phyloP scores from a whole-genome alignment of 1,284 basidiomycete species.

The Ganoderma meredithae region DNA sequence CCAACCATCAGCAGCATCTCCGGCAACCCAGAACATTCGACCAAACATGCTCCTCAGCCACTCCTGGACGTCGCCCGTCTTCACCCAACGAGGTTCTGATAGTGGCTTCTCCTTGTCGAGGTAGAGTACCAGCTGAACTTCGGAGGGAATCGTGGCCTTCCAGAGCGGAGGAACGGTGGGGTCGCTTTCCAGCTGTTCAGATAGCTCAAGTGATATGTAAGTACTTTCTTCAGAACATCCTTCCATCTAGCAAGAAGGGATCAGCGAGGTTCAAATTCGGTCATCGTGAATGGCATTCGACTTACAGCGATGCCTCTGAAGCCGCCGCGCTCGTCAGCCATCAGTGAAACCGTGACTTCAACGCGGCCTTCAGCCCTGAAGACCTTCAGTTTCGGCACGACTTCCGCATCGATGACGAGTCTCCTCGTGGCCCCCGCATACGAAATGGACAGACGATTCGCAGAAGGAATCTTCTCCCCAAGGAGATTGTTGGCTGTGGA shows the following conservation, averaged over 20 bases:
- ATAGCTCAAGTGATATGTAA: slow-evolving; percentile 65
- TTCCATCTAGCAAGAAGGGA: slow-evolving; percentile 63
- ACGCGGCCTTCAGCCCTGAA: slow-evolving; percentile 86
- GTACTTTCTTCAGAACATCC: slow-evolving; percentile 74
- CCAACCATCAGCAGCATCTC: slow-evolving; percentile 83
- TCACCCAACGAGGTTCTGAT: slow-evolving; percentile 96
- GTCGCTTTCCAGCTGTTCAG: slow-evolving; percentile 52
- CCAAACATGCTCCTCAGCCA: slow-evolving; percentile 92
- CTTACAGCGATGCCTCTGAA: slow-evolving; percentile 81
- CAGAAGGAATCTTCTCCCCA: slow-evolving; percentile 57
- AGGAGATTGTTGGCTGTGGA: slow-evolving; percentile 19
- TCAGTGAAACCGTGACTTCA: slow-evolving; percentile 77
- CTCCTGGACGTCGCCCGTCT: slow-evolving; percentile 91
- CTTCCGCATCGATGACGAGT: slow-evolving; percentile 88
- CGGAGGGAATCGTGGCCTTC: slow-evolving; percentile 57
- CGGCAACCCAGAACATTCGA: slow-evolving; percentile 80
- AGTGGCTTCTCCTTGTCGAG: slow-evolving; percentile 89
- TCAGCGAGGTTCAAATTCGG: slow-evolving; percentile 25
- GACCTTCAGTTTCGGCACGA: slow-evolving; percentile 84
- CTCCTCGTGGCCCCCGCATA: slow-evolving; percentile 90
- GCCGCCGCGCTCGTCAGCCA: slow-evolving; percentile 58
- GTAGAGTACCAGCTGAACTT: slow-evolving; percentile 66
- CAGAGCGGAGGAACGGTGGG: slow-evolving; percentile 73
- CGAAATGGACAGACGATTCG: slow-evolving; percentile 90
- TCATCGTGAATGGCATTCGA: slow-evolving; percentile 26